Base-by-base conservation (phyloP, 2,329 filamentous ascomycete species). In the Sporothrix pseudoabietina region DNA sequence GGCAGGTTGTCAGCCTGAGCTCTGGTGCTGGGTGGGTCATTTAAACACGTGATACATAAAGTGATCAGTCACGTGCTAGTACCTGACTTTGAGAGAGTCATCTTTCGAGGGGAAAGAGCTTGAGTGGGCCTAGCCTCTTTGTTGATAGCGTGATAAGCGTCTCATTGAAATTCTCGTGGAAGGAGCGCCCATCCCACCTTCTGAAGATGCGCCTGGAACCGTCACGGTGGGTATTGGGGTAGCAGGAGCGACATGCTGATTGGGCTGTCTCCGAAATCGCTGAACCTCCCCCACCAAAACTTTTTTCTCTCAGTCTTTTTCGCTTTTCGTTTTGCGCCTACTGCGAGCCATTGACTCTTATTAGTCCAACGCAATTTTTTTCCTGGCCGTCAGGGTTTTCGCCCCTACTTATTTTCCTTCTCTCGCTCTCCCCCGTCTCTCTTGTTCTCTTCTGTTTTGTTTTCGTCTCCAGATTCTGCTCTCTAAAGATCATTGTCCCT, bases 401-500 rank as follows among this genome's bases (percentile, higher is more conserved):
- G 73, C 65, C 72, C 77, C 77, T 75, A 79, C 78, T 78, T 80
- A 74, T 77, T 78, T 74, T 72, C 72, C 49, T 77, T 77, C 76
- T 74, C 77, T 61, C 75, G 75, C 77, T 22, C 59, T 63, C 57
- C 52, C 77, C n/a, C 66, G 32, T 70, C 47, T 61, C 49, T 61
- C 30, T 44, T 44, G 41, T 63, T 57, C 71, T 26, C 47, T 16
- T 22, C 35, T 55, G 63, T 35, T 65, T 39, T 5, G 69, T 49
- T 35, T 41, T 30, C 30, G 32, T 57, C 57, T 69, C 72, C 49
- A 61, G 32, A 69, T 63, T 22, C 63, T 57, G 22, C 22, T 41
- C 52, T 72, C 63, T 35, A 55, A 44, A 57, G 61, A 59, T 49
- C 49, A 41, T 57, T 57, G 30, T 55, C 55, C 71, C 35, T 41